These are phyloP conservation scores for Rhytidiadelphus loreus DNA, from an alignment of 225 moss, liverwort and hornwort genomes.

Conservation along the genomic window DNA sequence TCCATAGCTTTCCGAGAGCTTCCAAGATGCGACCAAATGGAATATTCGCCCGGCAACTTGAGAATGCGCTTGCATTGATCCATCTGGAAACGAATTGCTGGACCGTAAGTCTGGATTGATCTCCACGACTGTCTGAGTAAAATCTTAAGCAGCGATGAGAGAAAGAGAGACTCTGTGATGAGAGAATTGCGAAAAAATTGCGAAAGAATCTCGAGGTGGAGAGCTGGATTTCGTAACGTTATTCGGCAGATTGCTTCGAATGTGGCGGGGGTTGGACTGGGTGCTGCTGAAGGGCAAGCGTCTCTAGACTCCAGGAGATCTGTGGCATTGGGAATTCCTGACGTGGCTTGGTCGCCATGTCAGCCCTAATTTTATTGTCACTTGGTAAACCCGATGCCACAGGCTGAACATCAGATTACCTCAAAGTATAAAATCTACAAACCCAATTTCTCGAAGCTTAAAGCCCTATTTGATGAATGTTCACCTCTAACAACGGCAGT, in stretches of 20 bases:
- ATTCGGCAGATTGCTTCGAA: neutral
- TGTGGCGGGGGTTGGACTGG: neutral
- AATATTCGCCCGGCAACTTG: neutral
- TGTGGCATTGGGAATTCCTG: neutral
- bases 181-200: neutral
- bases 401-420: neutral
- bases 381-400: neutral
- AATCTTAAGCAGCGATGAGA: neutral
- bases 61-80: conserved; percentile 13
- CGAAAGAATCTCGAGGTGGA: neutral
- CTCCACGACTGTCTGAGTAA: neutral
- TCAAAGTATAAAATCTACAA: neutral
- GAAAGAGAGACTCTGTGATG: neutral
- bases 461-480: neutral
- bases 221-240: neutral
- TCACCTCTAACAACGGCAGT: neutral
- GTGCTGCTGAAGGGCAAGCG: neutral
- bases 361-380: neutral
- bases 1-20: neutral
- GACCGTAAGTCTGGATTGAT: neutral
- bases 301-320: neutral
- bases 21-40: conserved; percentile 3
- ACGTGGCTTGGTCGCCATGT: neutral
- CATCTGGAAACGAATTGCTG: neutral
- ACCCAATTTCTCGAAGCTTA: neutral